Evolutionary conservation across 495 filamentous ascomycete species (phyloP), one percentile per base, ranked within the genome.

Genomic region (Tuber magnatum): DNA sequence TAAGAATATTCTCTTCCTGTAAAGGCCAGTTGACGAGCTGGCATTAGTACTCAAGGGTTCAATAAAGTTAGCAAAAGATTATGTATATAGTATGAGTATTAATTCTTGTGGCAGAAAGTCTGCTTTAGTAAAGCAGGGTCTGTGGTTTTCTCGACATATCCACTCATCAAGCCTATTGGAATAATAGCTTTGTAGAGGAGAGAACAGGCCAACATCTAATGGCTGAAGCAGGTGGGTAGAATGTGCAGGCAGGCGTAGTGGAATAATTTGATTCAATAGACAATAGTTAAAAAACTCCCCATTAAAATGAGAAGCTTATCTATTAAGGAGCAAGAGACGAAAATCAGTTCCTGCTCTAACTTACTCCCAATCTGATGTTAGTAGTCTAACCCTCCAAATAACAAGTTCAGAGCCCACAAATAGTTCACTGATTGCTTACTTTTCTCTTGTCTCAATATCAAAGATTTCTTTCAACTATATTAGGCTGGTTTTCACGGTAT

Each of bases 281-380:
- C 69, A 76, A 70, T 70, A 77, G 56, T 77, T 51, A 16, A 79
- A 73, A 73, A 79, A 71, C 40, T 74, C 71, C 72, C 46, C 73
- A 35, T 65, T 75, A 8, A 78, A 32, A 74, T 78, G 40, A 32
- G 44, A 78, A 22, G 43, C 73, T 76, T 80, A 71, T 0, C 71
- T 42, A 75, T 80, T 71, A 5, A 76, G 24, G 10, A 80, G 65
- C 10, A 75, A 35, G n/a, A 78, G 32, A 41, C 35, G 22, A 38
- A 43, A 76, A 6, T 75, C 46, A 39, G 35, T 40, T 7, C 18
- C 28, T 6, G 48, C 72, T 69, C n/a, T 80, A 51, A 6, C 10
- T 9, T 75, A 46, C 10, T 6, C 10, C 3, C 10, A 43, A 14
- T 14, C 10, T 43, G 5, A 43, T 40, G 7, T 40, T 40, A 40